These are phyloP conservation scores for Apiospora kogelbergensis DNA, from an alignment of 2,329 filamentous ascomycete species.

Conservation along the genomic window DNA sequence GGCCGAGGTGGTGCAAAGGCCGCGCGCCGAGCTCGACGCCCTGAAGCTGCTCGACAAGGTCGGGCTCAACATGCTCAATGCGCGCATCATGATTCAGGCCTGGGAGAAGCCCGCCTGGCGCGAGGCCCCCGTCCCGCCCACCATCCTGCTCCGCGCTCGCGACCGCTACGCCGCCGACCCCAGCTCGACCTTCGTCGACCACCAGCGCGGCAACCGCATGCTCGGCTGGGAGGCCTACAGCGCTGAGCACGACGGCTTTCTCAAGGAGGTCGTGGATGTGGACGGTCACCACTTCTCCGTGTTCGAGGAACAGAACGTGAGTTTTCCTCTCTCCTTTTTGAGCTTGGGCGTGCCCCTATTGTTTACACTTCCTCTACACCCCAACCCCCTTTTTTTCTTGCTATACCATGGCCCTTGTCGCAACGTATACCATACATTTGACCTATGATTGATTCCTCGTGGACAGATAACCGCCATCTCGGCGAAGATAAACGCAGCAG, in stretches of 20 bases:
- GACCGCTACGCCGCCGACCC: slow-evolving; percentile 39
- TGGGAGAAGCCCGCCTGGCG: slow-evolving; percentile 27
- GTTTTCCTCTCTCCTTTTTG: background rate
- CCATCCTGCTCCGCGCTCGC: slow-evolving; percentile 46
- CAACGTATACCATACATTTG: background rate
- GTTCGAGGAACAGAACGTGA: slow-evolving; percentile 29
- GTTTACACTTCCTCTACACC: background rate
- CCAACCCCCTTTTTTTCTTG: background rate
- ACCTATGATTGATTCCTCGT: background rate
- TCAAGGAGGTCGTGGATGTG: slow-evolving; percentile 46
- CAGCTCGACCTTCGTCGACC: slow-evolving; percentile 39
- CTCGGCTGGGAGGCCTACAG: slow-evolving; percentile 52
- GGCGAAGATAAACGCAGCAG: background rate
- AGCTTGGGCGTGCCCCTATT: background rate
- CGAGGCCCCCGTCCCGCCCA: slow-evolving; percentile 32
- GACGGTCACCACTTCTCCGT: slow-evolving; percentile 50
- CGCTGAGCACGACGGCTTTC: slow-evolving; percentile 36
- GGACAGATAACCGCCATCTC: background rate
- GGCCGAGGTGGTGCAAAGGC: slow-evolving; percentile 27
- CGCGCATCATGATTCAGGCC: slow-evolving; percentile 27
- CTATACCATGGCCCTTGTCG: background rate
- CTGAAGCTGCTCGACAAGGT: slow-evolving; percentile 32
- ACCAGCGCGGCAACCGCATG: slow-evolving; percentile 38
- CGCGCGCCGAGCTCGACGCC: slow-evolving; percentile 25
- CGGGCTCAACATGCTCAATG: slow-evolving; percentile 32